Conservation (phyloP, 352 stramenopile genomes). For the Globisporangium okanoganense region DNA sequence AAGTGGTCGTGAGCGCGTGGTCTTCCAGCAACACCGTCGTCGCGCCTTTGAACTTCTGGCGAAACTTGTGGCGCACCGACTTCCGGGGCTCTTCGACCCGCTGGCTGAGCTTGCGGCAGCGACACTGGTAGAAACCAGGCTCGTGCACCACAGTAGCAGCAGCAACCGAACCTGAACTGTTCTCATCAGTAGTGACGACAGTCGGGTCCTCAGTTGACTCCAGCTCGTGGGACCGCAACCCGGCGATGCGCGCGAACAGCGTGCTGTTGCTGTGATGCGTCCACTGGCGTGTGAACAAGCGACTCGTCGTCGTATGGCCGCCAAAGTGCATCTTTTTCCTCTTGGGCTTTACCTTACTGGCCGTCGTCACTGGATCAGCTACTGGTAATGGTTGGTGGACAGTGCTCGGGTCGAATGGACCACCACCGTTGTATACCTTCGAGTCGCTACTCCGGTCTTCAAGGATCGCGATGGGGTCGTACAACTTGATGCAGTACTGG, state of each 20-base stretch:
- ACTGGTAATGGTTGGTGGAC: neutral
- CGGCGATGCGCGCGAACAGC: neutral
- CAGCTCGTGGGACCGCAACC: neutral
- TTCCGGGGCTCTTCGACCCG: neutral
- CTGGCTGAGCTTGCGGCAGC: neutral
- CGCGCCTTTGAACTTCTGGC: neutral
- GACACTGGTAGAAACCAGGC: neutral
- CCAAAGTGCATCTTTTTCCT: neutral
- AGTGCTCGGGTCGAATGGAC: neutral
- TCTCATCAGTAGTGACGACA: neutral
- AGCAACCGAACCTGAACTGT: neutral
- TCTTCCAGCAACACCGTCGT: neutral
- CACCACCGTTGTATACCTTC: neutral
- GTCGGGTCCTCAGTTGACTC: neutral
- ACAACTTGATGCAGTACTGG: conserved; percentile 21
- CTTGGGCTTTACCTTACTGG: neutral
- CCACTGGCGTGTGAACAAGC: neutral
- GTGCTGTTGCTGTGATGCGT: neutral
- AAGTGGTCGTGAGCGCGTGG: neutral
- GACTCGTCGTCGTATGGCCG: too few species aligned
- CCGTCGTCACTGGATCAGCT: neutral
- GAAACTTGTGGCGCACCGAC: neutral
- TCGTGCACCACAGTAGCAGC: neutral
- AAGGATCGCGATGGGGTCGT: conserved; percentile 24
- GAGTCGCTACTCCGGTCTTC: conserved; percentile 5